Evolutionary conservation across 2,329 filamentous ascomycete genomes (phyloP).

Genomic region (Ciborinia camelliae): DNA sequence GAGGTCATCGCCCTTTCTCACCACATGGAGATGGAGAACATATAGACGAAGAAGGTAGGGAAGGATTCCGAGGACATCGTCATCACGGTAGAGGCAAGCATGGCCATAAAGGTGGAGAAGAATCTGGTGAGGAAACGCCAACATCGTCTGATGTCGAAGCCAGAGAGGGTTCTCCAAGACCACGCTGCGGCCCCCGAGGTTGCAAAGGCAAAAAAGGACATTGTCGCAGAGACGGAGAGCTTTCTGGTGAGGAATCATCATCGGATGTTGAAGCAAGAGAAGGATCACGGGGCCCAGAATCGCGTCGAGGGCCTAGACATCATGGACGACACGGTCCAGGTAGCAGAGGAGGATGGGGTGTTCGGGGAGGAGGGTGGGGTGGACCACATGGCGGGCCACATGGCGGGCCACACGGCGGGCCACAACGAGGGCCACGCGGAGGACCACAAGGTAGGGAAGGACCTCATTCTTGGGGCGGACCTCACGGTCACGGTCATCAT

Average conservation of each 20-base stretch:
- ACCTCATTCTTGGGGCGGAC: slow-evolving; percentile 22
- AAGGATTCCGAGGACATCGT: slow-evolving; percentile 37
- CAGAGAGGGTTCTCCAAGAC: slow-evolving; percentile 5
- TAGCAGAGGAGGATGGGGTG: slow-evolving; percentile 22
- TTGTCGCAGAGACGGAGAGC: not conserved
- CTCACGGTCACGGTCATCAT: slow-evolving; percentile 23
- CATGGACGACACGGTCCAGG: slow-evolving; percentile 25
- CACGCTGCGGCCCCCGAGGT: slow-evolving; percentile 4
- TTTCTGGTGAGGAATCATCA: slow-evolving; percentile 5
- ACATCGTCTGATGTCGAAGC: slow-evolving; percentile 15
- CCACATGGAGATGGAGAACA: slow-evolving; percentile 28
- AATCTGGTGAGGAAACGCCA: slow-evolving; percentile 18
- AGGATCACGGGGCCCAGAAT: slow-evolving; percentile 1
- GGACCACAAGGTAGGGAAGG: slow-evolving; percentile 18
- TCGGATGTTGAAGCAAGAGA: slow-evolving; percentile 21
- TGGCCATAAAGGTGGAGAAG: slow-evolving; percentile 3
- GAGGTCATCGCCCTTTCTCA: slow-evolving; percentile 26
- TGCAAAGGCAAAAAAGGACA: not conserved
- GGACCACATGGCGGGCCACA: slow-evolving; percentile 21
- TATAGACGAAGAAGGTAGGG: slow-evolving; percentile 19
- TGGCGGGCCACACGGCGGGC: slow-evolving; percentile 21
- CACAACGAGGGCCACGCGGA: slow-evolving; percentile 22
- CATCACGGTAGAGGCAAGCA: slow-evolving; percentile 32
- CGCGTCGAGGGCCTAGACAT: slow-evolving; percentile 19
- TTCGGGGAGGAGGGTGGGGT: slow-evolving; percentile 18